Evolutionary conservation across 2,329 filamentous ascomycete genomes (phyloP).

Genomic region (Stenocarpella maydis): DNA sequence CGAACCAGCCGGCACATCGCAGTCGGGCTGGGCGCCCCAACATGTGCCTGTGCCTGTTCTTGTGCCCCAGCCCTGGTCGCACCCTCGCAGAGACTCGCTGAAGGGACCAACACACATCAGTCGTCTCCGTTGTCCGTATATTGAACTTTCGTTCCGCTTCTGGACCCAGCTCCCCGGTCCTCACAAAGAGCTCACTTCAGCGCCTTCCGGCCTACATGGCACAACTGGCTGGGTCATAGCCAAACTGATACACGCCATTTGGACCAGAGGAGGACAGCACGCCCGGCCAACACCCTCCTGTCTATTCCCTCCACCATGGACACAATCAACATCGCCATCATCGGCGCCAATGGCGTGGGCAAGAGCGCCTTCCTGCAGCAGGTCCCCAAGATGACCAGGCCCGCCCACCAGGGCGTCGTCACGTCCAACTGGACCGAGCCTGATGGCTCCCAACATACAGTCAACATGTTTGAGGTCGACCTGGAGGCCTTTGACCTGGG

Average conservation of each 20-base stretch:
- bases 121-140: constrained; percentile 17
- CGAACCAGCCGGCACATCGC: constrained; percentile 33
- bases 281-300: neutral
- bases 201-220: constrained; percentile 27
- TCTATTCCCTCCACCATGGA: constrained; percentile 54
- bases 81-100: constrained; percentile 59
- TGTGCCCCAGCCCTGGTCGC: constrained; percentile 51
- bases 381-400: constrained; percentile 62
- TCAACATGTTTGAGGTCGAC: constrained; percentile 72
- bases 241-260: constrained; percentile 29
- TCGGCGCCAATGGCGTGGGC: constrained; percentile 71
- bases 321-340: constrained; percentile 70
- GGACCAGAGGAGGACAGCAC: constrained; percentile 14
- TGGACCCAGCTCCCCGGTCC: neutral
- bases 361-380: constrained; percentile 75
- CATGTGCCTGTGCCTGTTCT: constrained; percentile 32
- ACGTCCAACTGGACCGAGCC: constrained; percentile 66
- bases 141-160: constrained; percentile 11
- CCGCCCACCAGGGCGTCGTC: constrained; percentile 59
- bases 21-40: constrained; percentile 19
- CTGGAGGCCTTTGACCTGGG: constrained; percentile 70
- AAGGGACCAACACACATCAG: constrained; percentile 47
- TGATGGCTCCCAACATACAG: constrained; percentile 64
- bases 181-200: constrained; percentile 21
- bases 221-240: constrained; percentile 26